These are phyloP conservation scores for Lachancea thermotolerans DNA, from an alignment of 805 yeast genomes.

Conservation along the genomic window DNA sequence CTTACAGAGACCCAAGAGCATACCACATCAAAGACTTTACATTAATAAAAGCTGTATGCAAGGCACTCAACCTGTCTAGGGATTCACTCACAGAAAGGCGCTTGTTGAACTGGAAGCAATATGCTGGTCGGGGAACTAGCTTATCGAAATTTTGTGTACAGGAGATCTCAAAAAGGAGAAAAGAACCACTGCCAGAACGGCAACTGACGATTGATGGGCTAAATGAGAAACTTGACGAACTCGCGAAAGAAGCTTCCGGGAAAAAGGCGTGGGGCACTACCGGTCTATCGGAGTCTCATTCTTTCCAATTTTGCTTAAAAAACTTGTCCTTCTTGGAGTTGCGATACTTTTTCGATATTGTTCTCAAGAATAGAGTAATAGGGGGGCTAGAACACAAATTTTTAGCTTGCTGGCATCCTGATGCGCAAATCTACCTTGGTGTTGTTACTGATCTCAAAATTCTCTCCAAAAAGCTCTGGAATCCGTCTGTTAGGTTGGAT, in stretches of 20 bases:
- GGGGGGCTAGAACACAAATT: constrained; percentile 55
- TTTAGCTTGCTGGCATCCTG: constrained; percentile 67
- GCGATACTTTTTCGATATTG: constrained; percentile 59
- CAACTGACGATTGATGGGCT: constrained; percentile 42
- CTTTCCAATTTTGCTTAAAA: constrained; percentile 46
- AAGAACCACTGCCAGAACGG: constrained; percentile 38
- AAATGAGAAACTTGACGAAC: constrained; percentile 39
- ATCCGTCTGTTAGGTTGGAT: constrained; percentile 41
- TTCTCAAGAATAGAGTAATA: constrained; percentile 55
- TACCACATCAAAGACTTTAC: constrained; percentile 60
- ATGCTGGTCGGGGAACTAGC: constrained; percentile 38
- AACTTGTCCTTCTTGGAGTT: constrained; percentile 56
- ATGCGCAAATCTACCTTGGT: constrained; percentile 57
- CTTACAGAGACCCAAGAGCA: constrained; percentile 55
- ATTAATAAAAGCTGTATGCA: constrained; percentile 44
- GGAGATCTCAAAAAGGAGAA: constrained; percentile 37
- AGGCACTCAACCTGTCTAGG: constrained; percentile 51
- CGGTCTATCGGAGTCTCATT: constrained; percentile 21
- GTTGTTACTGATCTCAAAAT: constrained; percentile 58
- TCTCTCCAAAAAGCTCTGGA: constrained; percentile 52
- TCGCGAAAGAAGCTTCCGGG: constrained; percentile 30
- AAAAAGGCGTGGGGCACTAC: constrained; percentile 16
- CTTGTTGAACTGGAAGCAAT: constrained; percentile 42
- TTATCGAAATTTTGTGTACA: constrained; percentile 45
- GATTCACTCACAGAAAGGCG: constrained; percentile 53